Evolutionary conservation across 1,284 basidiomycete species (phyloP).

Genomic region (Moesziomyces antarcticus): DNA sequence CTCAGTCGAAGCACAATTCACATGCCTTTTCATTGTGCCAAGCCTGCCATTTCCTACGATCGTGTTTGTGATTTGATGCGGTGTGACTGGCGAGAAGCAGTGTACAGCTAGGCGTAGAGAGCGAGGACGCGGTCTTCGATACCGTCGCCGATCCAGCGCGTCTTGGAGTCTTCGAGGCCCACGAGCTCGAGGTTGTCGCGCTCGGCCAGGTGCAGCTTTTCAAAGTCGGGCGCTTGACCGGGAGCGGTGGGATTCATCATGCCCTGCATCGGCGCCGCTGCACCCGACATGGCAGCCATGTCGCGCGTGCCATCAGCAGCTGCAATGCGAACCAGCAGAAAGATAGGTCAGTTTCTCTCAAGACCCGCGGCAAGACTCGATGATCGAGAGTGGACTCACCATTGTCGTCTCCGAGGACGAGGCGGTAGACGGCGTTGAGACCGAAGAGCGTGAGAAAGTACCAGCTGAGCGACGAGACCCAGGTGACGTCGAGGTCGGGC

Average conservation of each 20-base stretch:
- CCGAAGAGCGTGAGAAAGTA: slow-evolving; percentile 99
- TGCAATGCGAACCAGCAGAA: slow-evolving; percentile 7
- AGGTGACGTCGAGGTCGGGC: slow-evolving; percentile 95
- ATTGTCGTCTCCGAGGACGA: slow-evolving; percentile 91
- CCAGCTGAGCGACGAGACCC: slow-evolving; percentile 99
- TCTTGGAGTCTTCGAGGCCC: slow-evolving; percentile 69
- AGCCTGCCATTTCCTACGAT: slow-evolving; percentile 10
- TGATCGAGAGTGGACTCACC: slow-evolving; percentile 72
- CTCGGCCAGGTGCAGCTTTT: slow-evolving; percentile 90
- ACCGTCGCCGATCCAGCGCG: slow-evolving; percentile 64
- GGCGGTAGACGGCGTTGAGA: slow-evolving; percentile 90
- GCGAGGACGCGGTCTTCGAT: slow-evolving; percentile 63
- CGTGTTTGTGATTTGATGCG: not conserved
- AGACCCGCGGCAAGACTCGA: no score
- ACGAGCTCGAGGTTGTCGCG: slow-evolving; percentile 91
- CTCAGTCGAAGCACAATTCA: not conserved
- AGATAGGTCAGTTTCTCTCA: not conserved
- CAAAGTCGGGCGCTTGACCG: slow-evolving; percentile 77
- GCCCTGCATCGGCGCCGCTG: slow-evolving; percentile 42
- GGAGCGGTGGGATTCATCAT: slow-evolving; percentile 46
- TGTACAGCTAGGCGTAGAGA: slow-evolving; percentile 41
- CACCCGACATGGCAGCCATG: slow-evolving; percentile 62
- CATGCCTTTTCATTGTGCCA: slow-evolving; percentile 1
- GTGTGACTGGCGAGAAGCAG: not conserved
- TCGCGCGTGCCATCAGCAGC: slow-evolving; percentile 67